These are phyloP conservation scores for Lanmaoa pseudosensibilis DNA, from an alignment of 768 basidiomycete genomes.

Conservation along the genomic window DNA sequence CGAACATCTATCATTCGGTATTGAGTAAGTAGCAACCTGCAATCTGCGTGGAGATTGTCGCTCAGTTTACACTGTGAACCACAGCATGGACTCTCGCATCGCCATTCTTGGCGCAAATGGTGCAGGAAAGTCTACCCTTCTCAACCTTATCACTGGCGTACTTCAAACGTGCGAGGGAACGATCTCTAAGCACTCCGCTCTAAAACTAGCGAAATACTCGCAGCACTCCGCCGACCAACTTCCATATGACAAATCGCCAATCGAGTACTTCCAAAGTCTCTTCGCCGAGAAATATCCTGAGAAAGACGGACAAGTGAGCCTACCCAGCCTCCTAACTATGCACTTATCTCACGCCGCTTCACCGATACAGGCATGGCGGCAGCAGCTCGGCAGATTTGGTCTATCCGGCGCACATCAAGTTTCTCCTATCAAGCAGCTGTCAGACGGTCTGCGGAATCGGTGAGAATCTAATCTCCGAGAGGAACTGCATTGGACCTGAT, in stretches of 20 bases:
- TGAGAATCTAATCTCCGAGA: constrained; percentile 34
- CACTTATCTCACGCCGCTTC: constrained; percentile 10
- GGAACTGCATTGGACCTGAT: constrained; percentile 13
- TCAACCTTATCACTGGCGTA: constrained; percentile 83
- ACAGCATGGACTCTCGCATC: constrained; percentile 89
- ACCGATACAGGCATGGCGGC: constrained; percentile 76
- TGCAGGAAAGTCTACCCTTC: constrained; percentile 89
- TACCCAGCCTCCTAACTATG: constrained; percentile 5
- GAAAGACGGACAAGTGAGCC: constrained; percentile 71
- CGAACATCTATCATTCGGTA: constrained; percentile 89
- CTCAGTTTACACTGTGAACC: constrained; percentile 6
- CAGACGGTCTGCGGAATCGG: constrained; percentile 96
- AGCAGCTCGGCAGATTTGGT: constrained; percentile 94
- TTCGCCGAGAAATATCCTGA: constrained; percentile 88
- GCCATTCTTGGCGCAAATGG: constrained; percentile 98
- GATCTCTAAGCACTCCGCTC: constrained; percentile 79
- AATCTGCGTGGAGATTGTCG: constrained; percentile 3
- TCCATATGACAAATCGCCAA: constrained; percentile 85
- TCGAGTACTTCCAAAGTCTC: constrained; percentile 89
- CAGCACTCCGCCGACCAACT: constrained; percentile 99
- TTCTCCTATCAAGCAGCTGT: constrained; percentile 88
- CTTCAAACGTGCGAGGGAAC: constrained; percentile 84
- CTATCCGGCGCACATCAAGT: constrained; percentile 93
- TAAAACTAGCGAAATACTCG: constrained; percentile 98
- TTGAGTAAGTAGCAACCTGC: constrained; percentile 66